Conservation (phyloP, 2,329 filamentous ascomycete genomes). For the Arthrobotrys entomopaga region DNA sequence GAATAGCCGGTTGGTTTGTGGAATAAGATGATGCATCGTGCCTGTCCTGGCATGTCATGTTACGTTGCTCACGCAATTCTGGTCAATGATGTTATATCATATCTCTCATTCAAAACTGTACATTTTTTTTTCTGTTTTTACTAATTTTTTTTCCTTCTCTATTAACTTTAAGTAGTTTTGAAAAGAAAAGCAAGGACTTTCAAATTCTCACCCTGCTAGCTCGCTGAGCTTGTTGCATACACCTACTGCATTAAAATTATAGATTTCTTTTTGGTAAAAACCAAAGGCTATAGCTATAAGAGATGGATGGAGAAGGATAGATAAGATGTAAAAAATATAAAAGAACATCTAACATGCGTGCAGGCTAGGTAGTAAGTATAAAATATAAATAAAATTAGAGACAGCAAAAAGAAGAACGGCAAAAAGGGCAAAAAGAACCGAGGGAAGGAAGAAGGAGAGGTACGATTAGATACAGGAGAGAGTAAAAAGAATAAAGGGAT, state of each 20-base stretch:
- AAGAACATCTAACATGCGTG: slow-evolving; percentile 39
- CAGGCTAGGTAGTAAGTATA: slow-evolving; percentile 22
- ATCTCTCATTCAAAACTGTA: slow-evolving; percentile 12
- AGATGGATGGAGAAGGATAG: neutral
- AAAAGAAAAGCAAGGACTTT: neutral
- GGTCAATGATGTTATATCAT: too few relatives aligned
- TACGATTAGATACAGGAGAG: slow-evolving; percentile 23
- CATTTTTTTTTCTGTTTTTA: neutral
- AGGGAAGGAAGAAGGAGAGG: neutral
- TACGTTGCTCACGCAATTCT: too few relatives aligned
- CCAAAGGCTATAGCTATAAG: too few relatives aligned
- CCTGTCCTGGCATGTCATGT: too few relatives aligned
- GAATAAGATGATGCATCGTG: too few relatives aligned
- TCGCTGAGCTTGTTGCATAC: too few relatives aligned
- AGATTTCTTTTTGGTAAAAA: too few relatives aligned
- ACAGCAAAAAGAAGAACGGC: slow-evolving; percentile 4
- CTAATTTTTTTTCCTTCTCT: too few relatives aligned
- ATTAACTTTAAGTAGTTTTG: neutral
- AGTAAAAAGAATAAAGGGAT: slow-evolving; percentile 4
- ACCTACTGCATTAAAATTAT: too few relatives aligned
- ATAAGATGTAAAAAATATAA: neutral
- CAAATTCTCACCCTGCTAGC: neutral
- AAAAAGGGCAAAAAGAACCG: neutral
- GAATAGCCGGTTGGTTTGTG: too few relatives aligned
- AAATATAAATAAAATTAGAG: slow-evolving; percentile 12